Base-by-base conservation (phyloP, 192 early-diverging fungal genomes). In the Umbelopsis vinacea region DNA sequence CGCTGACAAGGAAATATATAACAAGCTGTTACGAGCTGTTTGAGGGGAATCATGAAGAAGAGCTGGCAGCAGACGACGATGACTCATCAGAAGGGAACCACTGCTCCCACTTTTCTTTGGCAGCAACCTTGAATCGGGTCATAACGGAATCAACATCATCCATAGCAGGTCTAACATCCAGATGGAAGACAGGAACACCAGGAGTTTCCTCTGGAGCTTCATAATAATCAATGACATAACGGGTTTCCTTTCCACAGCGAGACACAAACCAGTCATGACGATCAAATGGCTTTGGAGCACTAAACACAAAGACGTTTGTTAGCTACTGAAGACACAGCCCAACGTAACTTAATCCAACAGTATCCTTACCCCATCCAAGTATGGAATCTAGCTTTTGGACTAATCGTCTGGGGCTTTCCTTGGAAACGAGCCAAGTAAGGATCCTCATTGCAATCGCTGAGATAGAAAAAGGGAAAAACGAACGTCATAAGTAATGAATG, bases 161-260 rank as follows among this genome's bases (percentile, higher is more conserved):
- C 24, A 98, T 76, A 1, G 96, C 96, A 14, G 97, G 97, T 48
- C 97, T 82, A n/a, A 98, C 94, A 74, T 97, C 97, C 46, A 96
- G 84, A 68, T 93, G 89, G 83, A 98, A 98, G 0, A 89, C 90
- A 24, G 96, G 96, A 24, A 86, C 88, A 26, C 89, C 89, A 40
- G 71, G 83, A 66, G 83, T 82, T 46, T 93, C 89, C 37, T 89
- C 86, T 21, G 82, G 79, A 10, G 91, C 96, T 67, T 88, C 85
- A 75, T 99, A 99, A 81, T 96, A 99, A 79, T 99, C 97, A 75
- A 99, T 96, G 23, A 99, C 94, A 76, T 99, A 99, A n/a, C 95
- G 88, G 54, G 95, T 90, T 24, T 90, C 83, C 80, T 89, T 89
- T 2, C 96, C 96, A 75, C 96, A 97, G 12, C 95, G 86, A 72